Base-by-base conservation (phyloP, 1,284 basidiomycete genomes). In the Apiotrichum porosum region DNA sequence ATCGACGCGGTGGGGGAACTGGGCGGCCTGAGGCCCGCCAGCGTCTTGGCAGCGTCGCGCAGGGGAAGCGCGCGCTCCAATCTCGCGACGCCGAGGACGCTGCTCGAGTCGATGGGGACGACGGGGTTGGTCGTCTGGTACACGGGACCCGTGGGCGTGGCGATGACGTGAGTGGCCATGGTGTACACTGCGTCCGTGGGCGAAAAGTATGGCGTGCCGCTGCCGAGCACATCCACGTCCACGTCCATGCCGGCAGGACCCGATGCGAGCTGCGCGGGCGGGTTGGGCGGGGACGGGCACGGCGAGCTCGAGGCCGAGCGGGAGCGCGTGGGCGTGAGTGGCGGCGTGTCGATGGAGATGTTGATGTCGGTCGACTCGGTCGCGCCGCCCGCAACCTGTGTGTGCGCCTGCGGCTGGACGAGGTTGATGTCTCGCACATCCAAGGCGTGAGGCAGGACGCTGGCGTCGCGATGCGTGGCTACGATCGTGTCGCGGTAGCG, bases 41-140 rank as follows among this genome's bases (percentile, higher is more conserved):
- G 54, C 4, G 47, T 55, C n/a, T 30, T 26, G 10, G 57, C 51
- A 12, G 26, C 26, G 37, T 58, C 48, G 13, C 44, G 31, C 4
- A 66, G 50, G 8, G 70, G 68, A 4, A 72, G 54, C 9, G 69
- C 70, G 13, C 85, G 78, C 58, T 85, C 81, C 47, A 86, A 68
- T 47, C 69, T 74, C 9, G 82, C 78, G 13, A 80, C 73, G 39
- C 80, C 82, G 21, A 87, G 66, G 28, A 85, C 73, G 21, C 63
- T 71, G 1, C 72, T 74, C 18, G 75, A 66, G 34, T 66, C 66
- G 15, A 82, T 80, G 2, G 78, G 66, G 9, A 85, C 66, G 38
- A 83, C 77, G 0, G 84, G 84, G 65, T 87, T 87, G 14, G 84
- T 87, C 15, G 83, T 86, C 68, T 87, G 85, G 49, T 80, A 81